Evolutionary conservation across 306 rosid genomes (phyloP), one percentile per base, ranked within the genome.

Genomic region (Citrullus amarus): DNA sequence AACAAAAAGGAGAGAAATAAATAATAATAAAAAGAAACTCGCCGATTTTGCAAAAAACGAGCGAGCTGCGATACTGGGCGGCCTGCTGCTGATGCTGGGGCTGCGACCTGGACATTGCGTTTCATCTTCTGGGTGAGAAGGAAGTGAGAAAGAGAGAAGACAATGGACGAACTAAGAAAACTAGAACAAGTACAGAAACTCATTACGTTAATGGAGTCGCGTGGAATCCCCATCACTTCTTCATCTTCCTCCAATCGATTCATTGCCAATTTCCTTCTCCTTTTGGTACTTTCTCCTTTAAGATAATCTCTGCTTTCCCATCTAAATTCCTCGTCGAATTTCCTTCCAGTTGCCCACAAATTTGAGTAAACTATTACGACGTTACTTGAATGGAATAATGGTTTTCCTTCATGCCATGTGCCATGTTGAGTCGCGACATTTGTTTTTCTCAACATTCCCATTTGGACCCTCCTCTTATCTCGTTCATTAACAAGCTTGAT

Each of bases 181-280:
- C 84, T 89, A 51, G 90, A 89, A 75, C 88, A 84, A 79, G 85
- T 85, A 8, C 90, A 86, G 76, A 83, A 80, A 18, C 84, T 72
- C 80, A 25, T 90, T 6, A 79, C 81, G 70, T 85, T 78, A 69
- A 79, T 88, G 87, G 90, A 85, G 12, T 81, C 88, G 4, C 81
- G 72, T 0, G 88, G 86, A 43, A 39, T 90, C 54, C 41, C 61
- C 15, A 59, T 38, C 9, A 44, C 61, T 4, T 62, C 82, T 57
- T 54, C 79, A 67, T 48, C 72, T 57, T 38, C 81, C 34, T 75
- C 87, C n/a, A 86, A 81, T 68, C 90, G 85, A 48, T 86, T 90
- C 79, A 81, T 90, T 55, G 82, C 89, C 70, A 86, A 88, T 86
- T 75, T 90, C 87, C 44, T 90, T 77, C 72, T 85, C 78, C 79